Conservation (phyloP, 139 green algal genomes). For the Tetradesmus lagerheimii region DNA sequence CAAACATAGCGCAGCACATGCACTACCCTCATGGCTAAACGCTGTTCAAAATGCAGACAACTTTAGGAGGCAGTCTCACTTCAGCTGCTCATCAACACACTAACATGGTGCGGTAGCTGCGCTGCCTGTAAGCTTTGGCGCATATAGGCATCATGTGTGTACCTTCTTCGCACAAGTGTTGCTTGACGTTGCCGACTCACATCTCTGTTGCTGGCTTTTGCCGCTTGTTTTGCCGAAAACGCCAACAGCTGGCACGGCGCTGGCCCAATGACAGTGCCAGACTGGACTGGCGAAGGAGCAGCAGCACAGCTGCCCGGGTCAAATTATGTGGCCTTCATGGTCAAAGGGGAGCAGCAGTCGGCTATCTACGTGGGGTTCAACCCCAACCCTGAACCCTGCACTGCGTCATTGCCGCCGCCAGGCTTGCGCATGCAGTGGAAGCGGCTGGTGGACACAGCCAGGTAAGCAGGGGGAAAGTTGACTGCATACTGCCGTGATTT, state of each 20-base stretch:
- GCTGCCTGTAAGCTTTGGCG: too few species aligned
- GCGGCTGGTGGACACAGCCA: slow-evolving; percentile 44
- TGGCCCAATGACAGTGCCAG: slow-evolving; percentile 33
- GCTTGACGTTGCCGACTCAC: background rate
- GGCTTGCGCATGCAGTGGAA: slow-evolving; percentile 39
- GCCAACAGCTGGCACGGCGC: slow-evolving; percentile 58
- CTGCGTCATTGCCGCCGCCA: slow-evolving; percentile 45
- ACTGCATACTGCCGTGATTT: too few species aligned
- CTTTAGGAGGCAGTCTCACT: too few species aligned
- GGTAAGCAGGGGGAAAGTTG: background rate
- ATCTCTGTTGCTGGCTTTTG: background rate
- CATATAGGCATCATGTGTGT: too few species aligned
- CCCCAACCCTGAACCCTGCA: slow-evolving; percentile 45
- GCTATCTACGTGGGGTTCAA: slow-evolving; percentile 67
- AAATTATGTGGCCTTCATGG: slow-evolving; percentile 63
- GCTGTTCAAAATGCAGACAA: too few species aligned
- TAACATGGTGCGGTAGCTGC: too few species aligned
- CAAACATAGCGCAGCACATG: too few species aligned
- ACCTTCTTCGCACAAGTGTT: too few species aligned
- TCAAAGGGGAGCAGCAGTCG: slow-evolving; percentile 21
- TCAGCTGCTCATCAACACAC: too few species aligned
- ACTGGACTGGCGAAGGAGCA: slow-evolving; percentile 57
- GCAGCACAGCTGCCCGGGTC: slow-evolving; percentile 6
- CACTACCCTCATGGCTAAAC: too few species aligned
- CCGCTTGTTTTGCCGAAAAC: background rate